Evolutionary conservation across 176 grass and related monocot species (phyloP).

Genomic region (Musa itinerans): DNA sequence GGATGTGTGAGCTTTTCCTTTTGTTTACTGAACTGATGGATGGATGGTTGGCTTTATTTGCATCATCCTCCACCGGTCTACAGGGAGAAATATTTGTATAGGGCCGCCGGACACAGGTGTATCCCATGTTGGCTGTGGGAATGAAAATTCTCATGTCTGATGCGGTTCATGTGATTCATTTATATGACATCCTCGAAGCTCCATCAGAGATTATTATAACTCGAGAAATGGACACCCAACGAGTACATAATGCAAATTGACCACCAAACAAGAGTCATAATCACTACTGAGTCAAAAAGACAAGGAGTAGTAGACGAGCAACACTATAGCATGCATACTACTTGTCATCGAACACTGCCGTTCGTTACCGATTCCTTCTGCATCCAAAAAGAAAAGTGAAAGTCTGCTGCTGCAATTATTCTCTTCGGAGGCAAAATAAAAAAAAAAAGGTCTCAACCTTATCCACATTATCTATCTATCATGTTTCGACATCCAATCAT

Average conservation of each 20-base stretch:
- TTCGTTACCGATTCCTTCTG: background rate
- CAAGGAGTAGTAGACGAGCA: background rate
- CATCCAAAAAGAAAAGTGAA: background rate
- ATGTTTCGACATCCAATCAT: background rate
- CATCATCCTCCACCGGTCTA: background rate
- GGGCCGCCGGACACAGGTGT: background rate
- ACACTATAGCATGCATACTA: background rate
- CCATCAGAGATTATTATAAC: background rate
- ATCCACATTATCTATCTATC: too few species aligned
- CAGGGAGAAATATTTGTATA: background rate
- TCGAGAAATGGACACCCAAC: too few species aligned
- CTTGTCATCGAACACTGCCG: background rate
- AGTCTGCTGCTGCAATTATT: background rate
- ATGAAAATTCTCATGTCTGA: background rate
- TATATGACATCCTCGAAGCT: background rate
- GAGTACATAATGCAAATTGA: too few species aligned
- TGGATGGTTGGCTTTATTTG: background rate
- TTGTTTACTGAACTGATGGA: background rate
- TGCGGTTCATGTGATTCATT: background rate
- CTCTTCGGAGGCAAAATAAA: background rate
- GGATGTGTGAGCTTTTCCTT: conserved; percentile 1
- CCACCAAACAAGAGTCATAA: background rate
- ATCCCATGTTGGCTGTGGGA: background rate
- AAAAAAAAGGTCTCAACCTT: too few species aligned
- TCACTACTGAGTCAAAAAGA: background rate